Base-by-base conservation (phyloP, 805 yeast species). In the Yamadazyma tumulicola region DNA sequence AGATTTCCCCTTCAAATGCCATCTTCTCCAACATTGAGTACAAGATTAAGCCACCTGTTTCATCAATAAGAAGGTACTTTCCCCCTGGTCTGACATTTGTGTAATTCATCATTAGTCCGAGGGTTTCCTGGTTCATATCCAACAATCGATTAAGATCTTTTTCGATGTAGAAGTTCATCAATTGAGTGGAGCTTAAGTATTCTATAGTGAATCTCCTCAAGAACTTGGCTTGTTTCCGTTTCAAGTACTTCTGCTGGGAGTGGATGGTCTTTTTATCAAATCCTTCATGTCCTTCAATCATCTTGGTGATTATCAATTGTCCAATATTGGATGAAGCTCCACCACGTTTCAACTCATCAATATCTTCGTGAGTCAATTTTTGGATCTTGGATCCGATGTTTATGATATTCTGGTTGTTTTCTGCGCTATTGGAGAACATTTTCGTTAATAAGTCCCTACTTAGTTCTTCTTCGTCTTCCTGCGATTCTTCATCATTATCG, bases 1-100 rank as follows among this genome's bases (percentile, higher is more conserved):
- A 69, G 28, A 93, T 77, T 3, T 68, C 54, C 8, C 81, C 81
- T 34, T 76, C 64, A 10, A 96, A 95, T 41, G 78, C 79, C 91
- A 94, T 85, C 53, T 97, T 71, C 55, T 93, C 99, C 59, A 93
- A 54, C 72, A 93, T 68, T 4, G 95, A 86, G 41, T 85, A 85
- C 5, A 85, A 75, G 1, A 93, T 54, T n/a, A 91, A 70, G 5
- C 97, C 96, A 20, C 95, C 89, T n/a, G 96, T 83, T 52, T 93
- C 98, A 52, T 93, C 99, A 35, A 87, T 70, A 3, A 91, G 81
- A 15, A 93, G 64, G 51, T 93, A 93, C 39, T 74, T 78, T 1
- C 98, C 97, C 8, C 95, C 95, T 1, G 96, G 88, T 51, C 80
- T 77, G 21, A 93, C 75, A 52, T 91, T 87, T 1, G 82, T 96